Base-by-base conservation (phyloP, 2,329 filamentous ascomycete species). In the Balansia obtecta region DNA sequence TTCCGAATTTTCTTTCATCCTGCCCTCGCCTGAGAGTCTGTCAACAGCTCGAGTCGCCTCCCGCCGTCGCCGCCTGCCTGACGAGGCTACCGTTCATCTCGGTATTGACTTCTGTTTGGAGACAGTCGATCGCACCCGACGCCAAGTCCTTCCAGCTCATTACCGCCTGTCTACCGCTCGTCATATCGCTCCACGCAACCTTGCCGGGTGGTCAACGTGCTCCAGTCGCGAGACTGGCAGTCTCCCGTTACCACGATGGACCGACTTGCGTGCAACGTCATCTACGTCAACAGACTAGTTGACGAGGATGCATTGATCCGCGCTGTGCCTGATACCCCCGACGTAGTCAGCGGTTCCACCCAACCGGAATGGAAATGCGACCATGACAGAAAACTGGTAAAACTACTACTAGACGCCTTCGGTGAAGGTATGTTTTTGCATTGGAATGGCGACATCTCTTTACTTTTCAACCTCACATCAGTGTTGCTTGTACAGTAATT, bases 201-300 rank as follows among this genome's bases (percentile, higher is more conserved):
- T 47, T 60, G 62, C 60, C 61, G 59, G 60, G 71, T 69, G 74
- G 73, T 68, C 69, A 70, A 73, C 73, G 74, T 71, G 74, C 71
- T 75, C 74, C 76, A 70, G 76, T 79, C 76, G 71, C 64, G 66
- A 73, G 77, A 76, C 76, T 79, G 75, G 76, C 72, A 75, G 75
- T 74, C 72, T 69, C 65, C 68, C 63, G 66, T 70, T 68, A 67
- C 68, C 69, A 72, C 66, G 63, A 81, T 81, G 77, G 77, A 80
- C 64, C 71, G 69, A 61, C 70, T 73, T 60, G 67, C 69, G 52
- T 80, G 76, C 63, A 75, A 80, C 63, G 71, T 81, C 56, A 75
- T 82, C 54, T 82, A 80, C 57, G 76, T 81, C 58, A 75, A 80
- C 66, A 74, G 74, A 59, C 67, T 70, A 53, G 71, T 77, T 54